These are phyloP conservation scores for Trichoderma koningii DNA, from an alignment of 2,329 filamentous ascomycete species.

Conservation along the genomic window DNA sequence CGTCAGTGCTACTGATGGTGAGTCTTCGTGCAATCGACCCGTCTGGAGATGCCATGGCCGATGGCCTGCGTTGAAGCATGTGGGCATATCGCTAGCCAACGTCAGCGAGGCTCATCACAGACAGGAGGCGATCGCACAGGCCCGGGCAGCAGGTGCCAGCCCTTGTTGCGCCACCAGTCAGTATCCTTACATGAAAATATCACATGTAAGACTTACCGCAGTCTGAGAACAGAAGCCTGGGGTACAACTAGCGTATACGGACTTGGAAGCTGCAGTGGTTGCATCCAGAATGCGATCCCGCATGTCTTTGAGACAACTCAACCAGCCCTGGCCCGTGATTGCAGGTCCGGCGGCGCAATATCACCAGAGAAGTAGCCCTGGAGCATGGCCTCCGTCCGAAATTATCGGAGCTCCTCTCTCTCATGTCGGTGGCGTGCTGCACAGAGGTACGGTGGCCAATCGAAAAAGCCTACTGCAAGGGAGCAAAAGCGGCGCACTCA, in stretches of 20 bases:
- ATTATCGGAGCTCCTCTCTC: not conserved
- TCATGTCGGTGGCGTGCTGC: not conserved
- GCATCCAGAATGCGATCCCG: conserved; percentile 6
- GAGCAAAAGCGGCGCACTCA: not conserved
- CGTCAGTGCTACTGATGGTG: not conserved
- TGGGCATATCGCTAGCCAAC: not conserved
- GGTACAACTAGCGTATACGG: not conserved
- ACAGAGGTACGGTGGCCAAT: conserved; percentile 9
- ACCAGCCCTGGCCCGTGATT: not conserved
- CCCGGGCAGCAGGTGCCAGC: not conserved
- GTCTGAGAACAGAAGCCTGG: not conserved
- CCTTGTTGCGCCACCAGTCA: not conserved
- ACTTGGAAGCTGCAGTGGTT: not conserved
- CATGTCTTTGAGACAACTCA: conserved; percentile 19
- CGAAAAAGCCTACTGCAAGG: not conserved
- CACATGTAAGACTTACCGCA: not conserved
- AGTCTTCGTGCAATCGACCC: not conserved
- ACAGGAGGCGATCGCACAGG: not conserved
- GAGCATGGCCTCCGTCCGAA: not conserved
- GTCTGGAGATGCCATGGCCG: not conserved
- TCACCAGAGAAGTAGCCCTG: not conserved
- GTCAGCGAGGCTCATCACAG: conserved; percentile 1
- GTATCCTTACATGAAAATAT: not conserved
- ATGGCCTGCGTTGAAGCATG: not conserved
- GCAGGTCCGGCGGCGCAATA: not conserved